Base-by-base conservation (phyloP, 352 stramenopile genomes). In the Thraustochytrium striatum region DNA sequence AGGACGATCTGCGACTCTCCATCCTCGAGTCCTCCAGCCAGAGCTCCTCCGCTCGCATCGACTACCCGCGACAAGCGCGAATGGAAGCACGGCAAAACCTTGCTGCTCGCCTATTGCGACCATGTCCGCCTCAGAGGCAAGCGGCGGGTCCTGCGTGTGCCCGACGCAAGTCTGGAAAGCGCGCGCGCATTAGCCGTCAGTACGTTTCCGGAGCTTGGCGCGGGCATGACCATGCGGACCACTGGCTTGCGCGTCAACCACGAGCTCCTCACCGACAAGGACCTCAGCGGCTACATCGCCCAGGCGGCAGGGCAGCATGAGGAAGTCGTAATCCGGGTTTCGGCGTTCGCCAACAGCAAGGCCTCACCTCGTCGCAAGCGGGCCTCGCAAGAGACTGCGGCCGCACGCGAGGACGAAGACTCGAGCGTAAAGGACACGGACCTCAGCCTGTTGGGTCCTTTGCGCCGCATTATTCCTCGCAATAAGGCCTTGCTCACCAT, bases 401-500 rank as follows among this genome's bases (percentile, higher is more conserved):
- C 50, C 41, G 58, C 38, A 11, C 11, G 8, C 44, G n/a, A 73
- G 13, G 65, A 7, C 35, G 65, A 75, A 0, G 65, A 75, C 47
- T n/a, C n/a, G n/a, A n/a, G n/a, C n/a, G n/a, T n/a, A n/a, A 55
- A 55, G 30, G 65, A 58, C 7, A 28, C 36, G 9, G 41, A 58
- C 35, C 65, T 75, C 5, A 9, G 65, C 9, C 41, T 5, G 11
- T 32, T 75, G 13, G 65, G 65, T 8, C 43, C 30, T 16, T 43
- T 75, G 3, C 35, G 35, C 0, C 44, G 16, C 8, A 25, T 75
- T 19, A 35, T 75, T 43, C 65, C 65, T 9, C n/a, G 52, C n/a
- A 43, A 75, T 25, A 11, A 43, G 8, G 58, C 65, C 19, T 28
- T 11, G 19, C 52, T 75, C 44, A 62, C 69, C 7, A n/a, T 79